phyloP scores from a whole-genome alignment of 1,139 yeast species.

The Yamadazyma sp. region DNA sequence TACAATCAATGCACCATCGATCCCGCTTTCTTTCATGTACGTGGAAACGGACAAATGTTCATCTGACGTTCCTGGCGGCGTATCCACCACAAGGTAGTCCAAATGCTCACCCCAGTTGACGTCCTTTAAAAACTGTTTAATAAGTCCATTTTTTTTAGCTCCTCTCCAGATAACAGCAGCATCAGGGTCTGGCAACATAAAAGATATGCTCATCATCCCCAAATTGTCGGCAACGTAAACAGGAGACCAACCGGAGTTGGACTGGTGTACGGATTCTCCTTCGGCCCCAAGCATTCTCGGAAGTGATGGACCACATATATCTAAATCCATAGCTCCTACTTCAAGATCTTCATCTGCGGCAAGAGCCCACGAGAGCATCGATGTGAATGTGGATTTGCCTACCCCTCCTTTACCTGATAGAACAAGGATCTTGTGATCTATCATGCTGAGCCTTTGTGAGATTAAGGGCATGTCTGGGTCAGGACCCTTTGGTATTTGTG shows the following conservation, averaged over 20 bases:
- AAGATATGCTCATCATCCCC: slow-evolving; percentile 94
- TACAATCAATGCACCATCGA: slow-evolving; percentile 93
- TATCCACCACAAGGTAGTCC: slow-evolving; percentile 88
- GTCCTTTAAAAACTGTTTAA: slow-evolving; percentile 90
- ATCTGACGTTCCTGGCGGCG: slow-evolving; percentile 99
- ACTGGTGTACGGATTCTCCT: slow-evolving; percentile 83
- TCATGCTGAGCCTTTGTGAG: slow-evolving; percentile 60
- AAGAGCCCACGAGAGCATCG: slow-evolving; percentile 94
- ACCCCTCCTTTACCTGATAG: slow-evolving; percentile 98
- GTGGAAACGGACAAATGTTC: slow-evolving; percentile 91
- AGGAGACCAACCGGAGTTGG: slow-evolving; percentile 95
- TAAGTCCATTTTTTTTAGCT: slow-evolving; percentile 87
- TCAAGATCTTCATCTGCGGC: slow-evolving; percentile 87
- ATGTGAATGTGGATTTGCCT: slow-evolving; percentile 93
- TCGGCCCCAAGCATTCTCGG: slow-evolving; percentile 94
- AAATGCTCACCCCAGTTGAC: slow-evolving; percentile 90
- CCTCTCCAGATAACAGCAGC: slow-evolving; percentile 98
- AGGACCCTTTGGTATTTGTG: slow-evolving; percentile 84
- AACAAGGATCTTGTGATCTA: slow-evolving; percentile 81
- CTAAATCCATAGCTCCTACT: slow-evolving; percentile 95
- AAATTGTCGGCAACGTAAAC: slow-evolving; percentile 93
- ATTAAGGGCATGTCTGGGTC: slow-evolving; percentile 92
- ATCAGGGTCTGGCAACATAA: slow-evolving; percentile 91
- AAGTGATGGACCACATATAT: slow-evolving; percentile 95
- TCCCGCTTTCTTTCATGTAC: slow-evolving; percentile 84